Base-by-base conservation (phyloP, 2,329 filamentous ascomycete species). In the Aspergillus tamarii region DNA sequence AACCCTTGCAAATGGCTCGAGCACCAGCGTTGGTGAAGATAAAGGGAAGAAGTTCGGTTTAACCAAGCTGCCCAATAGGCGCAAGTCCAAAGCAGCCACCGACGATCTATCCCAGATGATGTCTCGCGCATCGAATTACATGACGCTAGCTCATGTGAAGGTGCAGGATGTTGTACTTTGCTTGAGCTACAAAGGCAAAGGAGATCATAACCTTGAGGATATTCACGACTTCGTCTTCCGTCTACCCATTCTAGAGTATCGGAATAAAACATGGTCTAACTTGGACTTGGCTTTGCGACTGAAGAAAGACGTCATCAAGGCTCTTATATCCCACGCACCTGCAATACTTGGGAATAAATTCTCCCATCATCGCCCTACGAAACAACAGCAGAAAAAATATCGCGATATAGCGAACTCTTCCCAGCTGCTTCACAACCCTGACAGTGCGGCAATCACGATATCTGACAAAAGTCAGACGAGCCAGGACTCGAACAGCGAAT, bases 191-290 rank as follows among this genome's bases (percentile, higher is more conserved):
- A 97, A 98, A 78, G 95, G 96, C 74, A 96, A 93, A 76, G 93
- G 94, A 52, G 92, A 96, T 68, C 92, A 94, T 74, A 99, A 98
- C 73, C 86, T 99, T 62, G 93, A 97, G 80, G 96, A 99, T 77
- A 91, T 99, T 19, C 94, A 99, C 79, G 91, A 98, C 74, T 96
- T 99, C 70, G 95, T 99, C 56, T 99, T 99, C 86, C 89, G 93
- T 39, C 88, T 99, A 80, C 95, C 95, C 4, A 91, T 91, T 2
- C 89, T 99, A 54, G 95, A 99, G 77, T 98, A 97, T 81, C 89
- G 93, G 67, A 99, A 99, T 84, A 99, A 99, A 83, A 98, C 94
- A 10, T 99, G 95, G 95, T 97, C 93, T 8, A 99, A 98, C 76
- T 86, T 99, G 8, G 95, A 99, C 73, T 87, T 99, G 11, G 94